Conservation (phyloP, 2,329 filamentous ascomycete species). For the Colletotrichum sidae region DNA sequence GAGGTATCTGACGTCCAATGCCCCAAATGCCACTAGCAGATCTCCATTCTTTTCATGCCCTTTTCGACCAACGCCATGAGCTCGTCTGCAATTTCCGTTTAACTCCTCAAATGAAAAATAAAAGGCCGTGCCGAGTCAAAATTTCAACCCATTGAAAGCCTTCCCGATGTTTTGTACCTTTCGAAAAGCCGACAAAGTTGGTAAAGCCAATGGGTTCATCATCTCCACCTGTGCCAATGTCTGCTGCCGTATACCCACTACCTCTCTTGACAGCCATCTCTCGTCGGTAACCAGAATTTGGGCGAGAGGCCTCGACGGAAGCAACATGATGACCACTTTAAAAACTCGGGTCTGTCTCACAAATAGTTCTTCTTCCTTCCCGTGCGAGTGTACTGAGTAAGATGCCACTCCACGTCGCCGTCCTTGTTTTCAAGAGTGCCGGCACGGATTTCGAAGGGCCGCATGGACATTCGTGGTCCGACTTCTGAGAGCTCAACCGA, state of each 20-base stretch:
- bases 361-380: slow-evolving; percentile 96
- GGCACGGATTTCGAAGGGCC: slow-evolving; percentile 90
- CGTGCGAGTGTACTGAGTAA: slow-evolving; percentile 95
- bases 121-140: background rate
- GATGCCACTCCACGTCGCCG: slow-evolving; percentile 95
- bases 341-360: slow-evolving; percentile 56
- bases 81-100: too few species aligned
- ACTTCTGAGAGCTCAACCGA: slow-evolving; percentile 86
- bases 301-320: background rate
- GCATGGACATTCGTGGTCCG: slow-evolving; percentile 82
- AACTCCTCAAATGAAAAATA: too few species aligned
- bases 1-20: too few species aligned
- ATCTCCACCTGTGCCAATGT: too few species aligned
- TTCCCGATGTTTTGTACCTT: background rate
- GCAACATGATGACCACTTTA: background rate
- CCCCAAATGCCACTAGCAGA: too few species aligned
- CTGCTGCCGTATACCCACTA: too few species aligned
- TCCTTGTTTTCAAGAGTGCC: slow-evolving; percentile 95
- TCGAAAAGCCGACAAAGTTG: background rate
- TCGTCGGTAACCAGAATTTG: too few species aligned
- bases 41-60: too few species aligned
- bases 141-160: background rate
- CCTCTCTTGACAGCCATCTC: too few species aligned
- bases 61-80: too few species aligned
- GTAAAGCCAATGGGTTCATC: too few species aligned